A percentile compares a stretch with the other conserved stretches of the same genome.
Evolutionary conservation across 2,329 filamentous ascomycete genomes (phyloP).

Genomic region (Xylaria sp.): DNA sequence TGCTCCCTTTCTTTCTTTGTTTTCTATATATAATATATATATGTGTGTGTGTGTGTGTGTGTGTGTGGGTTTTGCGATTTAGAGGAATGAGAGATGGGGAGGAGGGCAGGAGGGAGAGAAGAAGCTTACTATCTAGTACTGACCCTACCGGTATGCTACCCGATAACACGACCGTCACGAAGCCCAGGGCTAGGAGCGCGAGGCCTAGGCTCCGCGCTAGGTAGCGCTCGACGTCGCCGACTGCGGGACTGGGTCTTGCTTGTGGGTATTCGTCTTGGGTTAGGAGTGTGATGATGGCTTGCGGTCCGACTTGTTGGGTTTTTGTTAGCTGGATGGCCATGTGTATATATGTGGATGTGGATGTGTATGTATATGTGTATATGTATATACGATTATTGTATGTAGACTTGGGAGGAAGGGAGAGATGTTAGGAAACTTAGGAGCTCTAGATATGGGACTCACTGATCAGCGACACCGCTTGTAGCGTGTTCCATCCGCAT

Average conservation of each 20-base stretch:
- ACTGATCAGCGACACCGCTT: conserved; percentile 58
- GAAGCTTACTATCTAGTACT: conserved; percentile 50
- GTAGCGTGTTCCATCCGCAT: conserved; percentile 61
- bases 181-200: conserved; percentile 70
- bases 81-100: background rate
- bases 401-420: too few relatives aligned
- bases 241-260: background rate
- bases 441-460: background rate
- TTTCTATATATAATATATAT: too few relatives aligned
- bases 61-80: background rate
- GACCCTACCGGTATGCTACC: conserved; percentile 74
- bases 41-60: too few relatives aligned
- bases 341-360: background rate
- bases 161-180: conserved; percentile 73
- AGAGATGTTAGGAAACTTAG: background rate
- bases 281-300: conserved; percentile 55
- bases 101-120: background rate
- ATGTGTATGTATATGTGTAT: background rate
- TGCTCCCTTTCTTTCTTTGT: too few relatives aligned
- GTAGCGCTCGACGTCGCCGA: conserved; percentile 73
- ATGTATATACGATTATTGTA: background rate
- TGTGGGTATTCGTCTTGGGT: conserved; percentile 25
- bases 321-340: background rate
- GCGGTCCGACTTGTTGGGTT: conserved; percentile 26
- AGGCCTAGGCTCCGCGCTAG: conserved; percentile 77